A percentile compares a stretch with the other conserved stretches of the same genome.
phyloP scores from a whole-genome alignment of 768 basidiomycete species.

The Lanmaoa rubissima region DNA sequence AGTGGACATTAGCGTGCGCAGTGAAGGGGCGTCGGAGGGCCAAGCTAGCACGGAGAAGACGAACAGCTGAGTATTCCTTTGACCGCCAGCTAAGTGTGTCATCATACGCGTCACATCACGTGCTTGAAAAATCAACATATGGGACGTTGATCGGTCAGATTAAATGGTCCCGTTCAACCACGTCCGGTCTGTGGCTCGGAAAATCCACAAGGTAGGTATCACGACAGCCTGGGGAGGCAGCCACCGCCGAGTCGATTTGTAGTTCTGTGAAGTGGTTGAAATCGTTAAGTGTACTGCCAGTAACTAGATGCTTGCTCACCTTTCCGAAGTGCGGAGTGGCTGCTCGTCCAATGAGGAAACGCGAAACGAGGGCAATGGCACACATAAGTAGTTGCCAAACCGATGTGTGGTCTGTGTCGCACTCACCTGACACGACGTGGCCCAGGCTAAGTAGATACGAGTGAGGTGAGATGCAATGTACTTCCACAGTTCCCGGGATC shows the following conservation, averaged over 20 bases:
- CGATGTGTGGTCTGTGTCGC: not conserved
- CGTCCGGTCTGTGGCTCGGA: not conserved
- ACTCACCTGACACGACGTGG: not conserved
- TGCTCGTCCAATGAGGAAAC: not conserved
- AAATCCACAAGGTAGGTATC: not conserved
- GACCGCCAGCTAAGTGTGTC: not conserved
- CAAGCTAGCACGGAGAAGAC: not conserved
- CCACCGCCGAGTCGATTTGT: too few species aligned
- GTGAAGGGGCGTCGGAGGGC: not conserved
- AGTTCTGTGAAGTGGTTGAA: not conserved
- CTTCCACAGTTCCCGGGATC: not conserved
- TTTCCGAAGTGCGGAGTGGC: not conserved
- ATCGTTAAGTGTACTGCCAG: not conserved
- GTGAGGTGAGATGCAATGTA: not conserved
- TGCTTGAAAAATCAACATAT: conserved; percentile 17
- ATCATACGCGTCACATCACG: conserved; percentile 21
- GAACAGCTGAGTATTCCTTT: conserved; percentile 6
- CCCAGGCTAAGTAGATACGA: not conserved
- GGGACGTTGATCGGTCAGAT: not conserved
- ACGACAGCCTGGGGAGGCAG: not conserved
- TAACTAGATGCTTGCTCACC: not conserved
- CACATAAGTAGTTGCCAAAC: not conserved
- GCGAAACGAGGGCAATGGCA: not conserved
- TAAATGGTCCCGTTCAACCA: not conserved
- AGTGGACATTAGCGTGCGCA: conserved; percentile 5